phyloP scores from a whole-genome alignment of 106 monocot genomes.

The Amphibolis antarctica region DNA sequence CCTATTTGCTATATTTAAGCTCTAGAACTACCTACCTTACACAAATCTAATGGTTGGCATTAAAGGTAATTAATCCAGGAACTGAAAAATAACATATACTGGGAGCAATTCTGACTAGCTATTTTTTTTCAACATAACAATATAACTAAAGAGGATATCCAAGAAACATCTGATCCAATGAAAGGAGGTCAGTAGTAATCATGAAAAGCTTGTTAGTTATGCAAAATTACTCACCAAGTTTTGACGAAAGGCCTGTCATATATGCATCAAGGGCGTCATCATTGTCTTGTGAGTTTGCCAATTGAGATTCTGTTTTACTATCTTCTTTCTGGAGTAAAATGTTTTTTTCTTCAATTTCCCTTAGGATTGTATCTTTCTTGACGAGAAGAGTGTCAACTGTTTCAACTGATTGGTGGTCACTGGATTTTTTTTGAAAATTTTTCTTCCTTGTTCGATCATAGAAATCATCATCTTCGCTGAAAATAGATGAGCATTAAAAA shows the following conservation, averaged over 20 bases:
- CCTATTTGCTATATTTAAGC: no score
- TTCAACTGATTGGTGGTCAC: conserved; percentile 56
- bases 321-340: conserved; percentile 43
- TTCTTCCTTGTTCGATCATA: conserved; percentile 89
- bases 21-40: no score
- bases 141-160: no score
- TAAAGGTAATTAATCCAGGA: no score
- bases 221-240: conserved; percentile 48
- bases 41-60: no score
- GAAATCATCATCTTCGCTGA: conserved; percentile 79
- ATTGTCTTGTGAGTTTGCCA: conserved; percentile 12
- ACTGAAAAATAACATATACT: no score
- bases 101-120: no score
- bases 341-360: conserved; percentile 58
- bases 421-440: conserved; percentile 19
- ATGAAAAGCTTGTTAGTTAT: neutral
- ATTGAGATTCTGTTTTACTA: conserved; percentile 18
- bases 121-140: no score
- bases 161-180: no score
- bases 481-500: neutral
- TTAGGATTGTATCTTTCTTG: conserved; percentile 55
- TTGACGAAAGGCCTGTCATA: conserved; percentile 77
- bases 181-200: neutral
- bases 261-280: conserved; percentile 88
- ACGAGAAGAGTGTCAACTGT: conserved; percentile 88